Conservation (phyloP, 2,329 filamentous ascomycete genomes). For the Chaetomium sp. region DNA sequence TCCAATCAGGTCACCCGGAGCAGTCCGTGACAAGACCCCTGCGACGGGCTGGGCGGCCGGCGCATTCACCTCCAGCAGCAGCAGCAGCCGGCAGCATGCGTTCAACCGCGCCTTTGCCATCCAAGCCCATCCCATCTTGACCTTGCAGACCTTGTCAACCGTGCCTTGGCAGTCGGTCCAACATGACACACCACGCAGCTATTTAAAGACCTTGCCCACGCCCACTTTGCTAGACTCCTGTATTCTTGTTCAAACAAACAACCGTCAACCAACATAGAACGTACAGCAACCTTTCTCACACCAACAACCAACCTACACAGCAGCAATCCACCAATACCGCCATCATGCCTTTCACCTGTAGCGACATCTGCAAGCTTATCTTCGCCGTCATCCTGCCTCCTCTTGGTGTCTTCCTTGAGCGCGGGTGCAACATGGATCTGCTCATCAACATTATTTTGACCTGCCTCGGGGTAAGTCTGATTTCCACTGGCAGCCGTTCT, state of each 20-base stretch:
- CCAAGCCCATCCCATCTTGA: too few relatives aligned
- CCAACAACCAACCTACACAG: neutral
- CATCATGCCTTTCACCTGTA: constrained; percentile 52
- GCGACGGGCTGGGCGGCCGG: neutral
- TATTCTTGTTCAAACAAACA: neutral
- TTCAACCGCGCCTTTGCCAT: too few relatives aligned
- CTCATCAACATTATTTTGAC: constrained; percentile 91
- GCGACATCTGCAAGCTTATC: constrained; percentile 63
- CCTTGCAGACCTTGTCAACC: too few relatives aligned
- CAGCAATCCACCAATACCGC: constrained; percentile 8
- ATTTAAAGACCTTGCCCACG: too few relatives aligned
- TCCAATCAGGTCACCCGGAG: neutral
- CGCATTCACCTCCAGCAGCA: too few relatives aligned
- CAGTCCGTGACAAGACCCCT: neutral
- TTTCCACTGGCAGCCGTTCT: neutral
- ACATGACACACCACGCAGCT: too few relatives aligned
- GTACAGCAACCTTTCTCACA: neutral
- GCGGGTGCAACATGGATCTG: constrained; percentile 78
- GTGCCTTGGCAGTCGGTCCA: too few relatives aligned
- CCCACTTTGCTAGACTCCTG: too few relatives aligned
- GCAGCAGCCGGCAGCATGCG: too few relatives aligned
- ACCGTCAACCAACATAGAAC: neutral
- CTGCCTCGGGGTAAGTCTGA: constrained; percentile 49
- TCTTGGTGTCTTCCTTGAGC: constrained; percentile 90
- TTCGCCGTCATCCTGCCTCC: constrained; percentile 86